These are phyloP conservation scores for Aspergillus nomiae DNA, from an alignment of 2,329 filamentous ascomycete genomes.

Conservation along the genomic window DNA sequence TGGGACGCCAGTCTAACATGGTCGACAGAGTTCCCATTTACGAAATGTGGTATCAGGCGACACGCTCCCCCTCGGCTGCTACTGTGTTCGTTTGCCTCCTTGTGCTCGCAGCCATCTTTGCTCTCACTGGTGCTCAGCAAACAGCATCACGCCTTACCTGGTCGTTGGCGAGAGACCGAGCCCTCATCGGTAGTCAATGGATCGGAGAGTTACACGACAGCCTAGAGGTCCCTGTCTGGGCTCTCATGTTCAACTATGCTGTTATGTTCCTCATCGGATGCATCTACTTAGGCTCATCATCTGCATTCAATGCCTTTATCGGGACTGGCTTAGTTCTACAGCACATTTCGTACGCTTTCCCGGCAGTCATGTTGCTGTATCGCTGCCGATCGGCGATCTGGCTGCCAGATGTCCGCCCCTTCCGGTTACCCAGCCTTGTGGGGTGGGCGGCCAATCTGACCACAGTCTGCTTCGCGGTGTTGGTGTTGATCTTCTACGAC, in stretches of 20 bases:
- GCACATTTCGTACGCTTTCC: slow-evolving; percentile 28
- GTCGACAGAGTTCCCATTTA: slow-evolving; percentile 9
- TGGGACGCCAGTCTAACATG: slow-evolving; percentile 19
- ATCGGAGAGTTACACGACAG: slow-evolving; percentile 19
- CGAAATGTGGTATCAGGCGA: slow-evolving; percentile 16
- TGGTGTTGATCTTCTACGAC: slow-evolving; percentile 33
- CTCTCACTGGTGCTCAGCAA: slow-evolving; percentile 28
- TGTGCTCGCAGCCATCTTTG: slow-evolving; percentile 5
- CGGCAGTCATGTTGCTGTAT: slow-evolving; percentile 29
- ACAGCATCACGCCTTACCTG: slow-evolving; percentile 32
- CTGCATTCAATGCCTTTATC: slow-evolving; percentile 32
- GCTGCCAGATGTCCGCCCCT: slow-evolving; percentile 14
- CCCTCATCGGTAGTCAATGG: slow-evolving; percentile 17
- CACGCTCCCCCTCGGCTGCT: slow-evolving; percentile 1
- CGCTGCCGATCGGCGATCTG: slow-evolving; percentile 25
- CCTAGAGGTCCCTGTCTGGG: slow-evolving; percentile 26
- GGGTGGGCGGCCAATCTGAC: slow-evolving; percentile 31
- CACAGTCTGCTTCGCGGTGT: slow-evolving; percentile 25
- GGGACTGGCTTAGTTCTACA: slow-evolving; percentile 21
- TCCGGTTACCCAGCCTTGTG: slow-evolving; percentile 23
- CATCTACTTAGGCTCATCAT: slow-evolving; percentile 30
- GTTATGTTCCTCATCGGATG: slow-evolving; percentile 29
- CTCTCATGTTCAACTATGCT: slow-evolving; percentile 20
- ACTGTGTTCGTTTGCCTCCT: slow-evolving; percentile 12
- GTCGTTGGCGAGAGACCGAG: slow-evolving; percentile 29